Evolutionary conservation across 495 filamentous ascomycete genomes (phyloP), one percentile per base, ranked within the genome.

Genomic region (Neurospora sp.): DNA sequence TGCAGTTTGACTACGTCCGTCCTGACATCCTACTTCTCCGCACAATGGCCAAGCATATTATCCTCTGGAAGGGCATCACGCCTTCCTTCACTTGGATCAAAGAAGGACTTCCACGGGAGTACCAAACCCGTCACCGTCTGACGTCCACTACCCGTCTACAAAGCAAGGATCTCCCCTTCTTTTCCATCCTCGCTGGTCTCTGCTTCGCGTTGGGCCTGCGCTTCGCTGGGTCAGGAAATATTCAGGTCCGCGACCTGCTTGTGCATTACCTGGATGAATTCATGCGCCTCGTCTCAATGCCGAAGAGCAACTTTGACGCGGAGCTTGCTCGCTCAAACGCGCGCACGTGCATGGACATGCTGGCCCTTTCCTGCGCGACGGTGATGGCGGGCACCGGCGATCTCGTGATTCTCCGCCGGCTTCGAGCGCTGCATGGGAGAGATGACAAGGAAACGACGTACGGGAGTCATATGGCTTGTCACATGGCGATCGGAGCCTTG

Each of bases 311-410:
- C 74, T 97, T 96, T 78, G 96, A 99, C 78, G 86, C 89, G 21
- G 93, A 91, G 78, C 86, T 96, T 31, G 87, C 96, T 9, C 89
- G 92, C 17, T 91, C 91, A 71, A 95, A 94, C 7, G 90, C 92
- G 21, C 88, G 92, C 48, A 96, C 97, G 82, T 98, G 94, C 79
- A 92, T 97, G 78, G 94, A 98, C 77, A 83, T 94, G 24, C 79
- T 97, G 17, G 92, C 92, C 0, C 85, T 99, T 4, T 89, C 93
- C 43, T 87, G 88, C n/a, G 90, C 94, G 3, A 93, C 90, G 6
- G 93, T 97, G 42, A 97, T 98, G 94, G 94, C 96, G 19, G 96
- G 96, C 15, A 97, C 92, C 3, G 96, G 96, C 39, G 96, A 99
- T 78, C 83, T 99, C 21, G 81, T 85, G 17, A 88, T 97, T n/a